Percentiles rank a stretch among this genome's conserved stretches.
Conservation (phyloP, 129 eudicot species). For the Heracleum sosnowskyi region DNA sequence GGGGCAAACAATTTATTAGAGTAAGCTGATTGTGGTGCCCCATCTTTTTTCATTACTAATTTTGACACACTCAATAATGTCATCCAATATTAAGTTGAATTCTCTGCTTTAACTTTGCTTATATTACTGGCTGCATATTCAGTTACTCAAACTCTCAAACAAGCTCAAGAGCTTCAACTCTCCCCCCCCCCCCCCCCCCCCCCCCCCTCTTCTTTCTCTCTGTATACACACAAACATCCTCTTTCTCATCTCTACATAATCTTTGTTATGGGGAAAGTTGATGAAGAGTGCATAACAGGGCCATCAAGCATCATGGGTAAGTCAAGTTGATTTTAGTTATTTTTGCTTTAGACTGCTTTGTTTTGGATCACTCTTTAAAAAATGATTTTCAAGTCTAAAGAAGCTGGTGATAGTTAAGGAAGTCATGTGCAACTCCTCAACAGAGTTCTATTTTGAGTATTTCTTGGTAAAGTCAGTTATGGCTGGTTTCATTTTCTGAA, state of each 20-base stretch:
- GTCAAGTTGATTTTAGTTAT: background rate
- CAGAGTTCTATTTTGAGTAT: background rate
- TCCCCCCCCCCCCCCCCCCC: background rate
- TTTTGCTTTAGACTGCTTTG: background rate
- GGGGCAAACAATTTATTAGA: background rate
- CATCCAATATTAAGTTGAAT: background rate
- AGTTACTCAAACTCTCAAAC: background rate
- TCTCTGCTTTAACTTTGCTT: background rate
- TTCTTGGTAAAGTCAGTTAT: background rate
- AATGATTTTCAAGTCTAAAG: background rate
- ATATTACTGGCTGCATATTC: background rate
- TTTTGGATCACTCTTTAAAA: background rate
- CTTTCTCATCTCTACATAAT: background rate
- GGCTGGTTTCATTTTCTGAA: background rate
- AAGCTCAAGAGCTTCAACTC: background rate
- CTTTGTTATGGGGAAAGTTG: slow-evolving; percentile 11
- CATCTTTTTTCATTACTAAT: background rate
- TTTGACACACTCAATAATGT: background rate
- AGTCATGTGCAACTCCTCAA: background rate
- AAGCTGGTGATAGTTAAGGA: background rate
- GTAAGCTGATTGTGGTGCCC: background rate
- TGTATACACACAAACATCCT: no score
- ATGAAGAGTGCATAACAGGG: slow-evolving; percentile 2
- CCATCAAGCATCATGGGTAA: slow-evolving; percentile 12
- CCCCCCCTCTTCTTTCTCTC: background rate